phyloP scores from a whole-genome alignment of 805 yeast species.

The Starmera caribaea region DNA sequence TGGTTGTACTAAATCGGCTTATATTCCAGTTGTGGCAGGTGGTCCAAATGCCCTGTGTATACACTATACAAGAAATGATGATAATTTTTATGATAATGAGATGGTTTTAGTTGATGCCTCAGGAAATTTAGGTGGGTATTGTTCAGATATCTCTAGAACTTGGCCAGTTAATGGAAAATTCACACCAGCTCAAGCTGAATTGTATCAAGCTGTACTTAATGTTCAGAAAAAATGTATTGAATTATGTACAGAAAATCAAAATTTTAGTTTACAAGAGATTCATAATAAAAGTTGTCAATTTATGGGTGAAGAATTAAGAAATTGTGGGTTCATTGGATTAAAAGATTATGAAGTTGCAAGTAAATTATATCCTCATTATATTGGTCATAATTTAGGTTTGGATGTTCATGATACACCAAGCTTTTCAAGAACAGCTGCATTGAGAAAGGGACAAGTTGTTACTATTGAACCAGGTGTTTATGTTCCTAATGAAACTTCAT shows the following conservation, averaged over 20 bases:
- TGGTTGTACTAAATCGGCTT: slow-evolving; percentile 87
- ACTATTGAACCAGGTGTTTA: slow-evolving; percentile 96
- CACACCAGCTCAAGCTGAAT: slow-evolving; percentile 67
- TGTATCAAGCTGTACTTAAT: slow-evolving; percentile 80
- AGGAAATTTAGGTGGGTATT: slow-evolving; percentile 87
- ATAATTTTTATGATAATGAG: slow-evolving; percentile 64
- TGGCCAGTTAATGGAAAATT: slow-evolving; percentile 87
- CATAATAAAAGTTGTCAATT: slow-evolving; percentile 58
- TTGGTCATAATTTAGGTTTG: slow-evolving; percentile 91
- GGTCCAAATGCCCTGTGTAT: slow-evolving; percentile 85
- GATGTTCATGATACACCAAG: slow-evolving; percentile 82
- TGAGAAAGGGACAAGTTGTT: slow-evolving; percentile 68
- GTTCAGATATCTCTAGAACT: slow-evolving; percentile 91
- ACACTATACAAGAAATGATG: slow-evolving; percentile 92
- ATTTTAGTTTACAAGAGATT: slow-evolving; percentile 56
- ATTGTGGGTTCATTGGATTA: slow-evolving; percentile 56
- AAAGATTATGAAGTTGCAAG: slow-evolving; percentile 40
- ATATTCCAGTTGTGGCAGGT: slow-evolving; percentile 93
- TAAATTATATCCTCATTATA: slow-evolving; percentile 77
- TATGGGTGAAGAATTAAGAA: slow-evolving; percentile 55
- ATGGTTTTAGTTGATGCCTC: slow-evolving; percentile 92
- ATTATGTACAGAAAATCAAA: slow-evolving; percentile 45
- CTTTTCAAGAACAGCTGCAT: slow-evolving; percentile 41
- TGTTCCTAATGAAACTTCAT: slow-evolving; percentile 59
- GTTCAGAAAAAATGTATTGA: slow-evolving; percentile 75